Conservation (phyloP, 2,329 filamentous ascomycete species). For the Apiospora malaysiana region DNA sequence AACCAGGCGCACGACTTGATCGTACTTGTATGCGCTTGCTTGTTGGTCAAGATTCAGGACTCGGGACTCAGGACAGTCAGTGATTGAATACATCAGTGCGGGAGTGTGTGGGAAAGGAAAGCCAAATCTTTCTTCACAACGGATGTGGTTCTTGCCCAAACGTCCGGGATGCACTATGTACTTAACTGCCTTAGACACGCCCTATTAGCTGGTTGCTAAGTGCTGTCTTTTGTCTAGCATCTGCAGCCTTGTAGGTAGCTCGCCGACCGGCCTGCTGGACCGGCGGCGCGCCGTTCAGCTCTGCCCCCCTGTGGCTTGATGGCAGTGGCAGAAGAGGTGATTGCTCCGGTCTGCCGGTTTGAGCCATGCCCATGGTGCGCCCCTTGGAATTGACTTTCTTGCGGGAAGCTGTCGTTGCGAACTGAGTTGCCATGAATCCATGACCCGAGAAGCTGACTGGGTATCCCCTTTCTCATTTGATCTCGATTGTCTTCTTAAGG, state of each 20-base stretch:
- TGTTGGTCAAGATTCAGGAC: too few species aligned
- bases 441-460: neutral
- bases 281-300: neutral
- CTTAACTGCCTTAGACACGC: neutral
- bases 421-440: neutral
- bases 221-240: slow-evolving; percentile 2
- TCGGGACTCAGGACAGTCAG: too few species aligned
- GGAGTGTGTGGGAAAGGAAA: neutral
- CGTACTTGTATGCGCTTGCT: too few species aligned
- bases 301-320: neutral
- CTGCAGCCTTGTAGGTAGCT: slow-evolving; percentile 12
- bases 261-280: neutral
- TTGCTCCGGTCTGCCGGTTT: neutral
- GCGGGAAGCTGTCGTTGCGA: neutral
- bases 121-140: neutral
- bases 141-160: neutral
- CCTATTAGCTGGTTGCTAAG: neutral
- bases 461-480: neutral
- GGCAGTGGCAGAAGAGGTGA: neutral
- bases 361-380: neutral
- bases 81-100: too few species aligned
- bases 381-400: neutral
- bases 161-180: neutral
- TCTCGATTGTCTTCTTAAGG: neutral
- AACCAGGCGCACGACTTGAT: neutral